phyloP scores from a whole-genome alignment of 129 eudicot species.

The Flaveria linearis region DNA sequence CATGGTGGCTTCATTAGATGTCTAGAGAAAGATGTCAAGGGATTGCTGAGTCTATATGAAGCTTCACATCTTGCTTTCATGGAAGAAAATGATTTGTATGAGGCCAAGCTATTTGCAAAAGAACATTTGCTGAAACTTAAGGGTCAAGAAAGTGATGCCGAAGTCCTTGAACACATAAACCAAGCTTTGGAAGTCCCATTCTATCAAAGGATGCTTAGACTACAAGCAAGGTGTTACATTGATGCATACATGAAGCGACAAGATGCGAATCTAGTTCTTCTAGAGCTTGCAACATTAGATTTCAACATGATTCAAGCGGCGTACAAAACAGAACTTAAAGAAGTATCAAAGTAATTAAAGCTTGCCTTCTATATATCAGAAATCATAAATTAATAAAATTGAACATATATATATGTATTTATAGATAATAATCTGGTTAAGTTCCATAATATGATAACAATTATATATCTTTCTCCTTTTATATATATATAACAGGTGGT shows the following conservation, averaged over 20 bases:
- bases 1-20: conserved; percentile 21
- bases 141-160: not conserved
- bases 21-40: conserved; percentile 27
- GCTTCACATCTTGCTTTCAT: conserved; percentile 39
- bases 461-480: not conserved
- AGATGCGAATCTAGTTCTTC: conserved; percentile 19
- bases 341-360: conserved; percentile 31
- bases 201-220: conserved; percentile 21
- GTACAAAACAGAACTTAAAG: conserved; percentile 33
- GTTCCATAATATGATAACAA: not conserved
- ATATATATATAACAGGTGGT: conserved; percentile 43
- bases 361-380: too few species aligned
- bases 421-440: not conserved
- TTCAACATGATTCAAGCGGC: conserved; percentile 37
- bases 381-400: not conserved
- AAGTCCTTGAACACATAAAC: not conserved
- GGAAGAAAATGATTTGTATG: conserved; percentile 35
- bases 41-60: conserved; percentile 35
- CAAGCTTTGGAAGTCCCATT: conserved; percentile 30
- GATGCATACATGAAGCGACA: conserved; percentile 24
- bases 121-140: conserved; percentile 12
- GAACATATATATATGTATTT: not conserved
- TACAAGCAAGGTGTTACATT: conserved; percentile 38
- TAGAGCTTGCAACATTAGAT: conserved; percentile 40
- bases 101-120: conserved; percentile 26